phyloP scores from a whole-genome alignment of 2,329 filamentous ascomycete species.

The Lecanicillium sp. region DNA sequence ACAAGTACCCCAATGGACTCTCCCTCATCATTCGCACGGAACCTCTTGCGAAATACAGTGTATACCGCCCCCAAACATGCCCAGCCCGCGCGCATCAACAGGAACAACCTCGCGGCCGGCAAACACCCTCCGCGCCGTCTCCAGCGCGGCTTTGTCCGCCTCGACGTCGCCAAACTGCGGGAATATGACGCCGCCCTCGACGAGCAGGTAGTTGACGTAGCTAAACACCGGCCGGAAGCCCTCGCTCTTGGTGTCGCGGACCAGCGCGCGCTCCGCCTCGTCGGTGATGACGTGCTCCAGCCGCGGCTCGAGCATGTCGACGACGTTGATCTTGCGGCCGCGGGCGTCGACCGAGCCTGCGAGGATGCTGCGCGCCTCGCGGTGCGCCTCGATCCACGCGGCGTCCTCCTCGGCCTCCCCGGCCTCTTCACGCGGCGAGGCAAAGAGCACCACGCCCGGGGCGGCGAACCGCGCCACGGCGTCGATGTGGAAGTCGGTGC shows the following conservation, averaged over 20 bases:
- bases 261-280: not conserved
- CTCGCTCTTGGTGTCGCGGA: not conserved
- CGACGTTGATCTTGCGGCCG: not conserved
- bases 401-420: not conserved
- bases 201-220: conserved; percentile 9
- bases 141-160: conserved; percentile 4
- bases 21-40: not conserved
- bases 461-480: conserved; percentile 11
- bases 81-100: not conserved
- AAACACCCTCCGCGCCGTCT: not conserved
- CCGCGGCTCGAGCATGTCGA: conserved; percentile 2
- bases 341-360: conserved; percentile 1
- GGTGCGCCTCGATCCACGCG: not conserved
- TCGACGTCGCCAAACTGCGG: conserved; percentile 7
- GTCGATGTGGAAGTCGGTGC: conserved; percentile 14
- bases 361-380: not conserved
- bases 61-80: conserved; percentile 10
- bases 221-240: not conserved
- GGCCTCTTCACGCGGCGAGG: not conserved
- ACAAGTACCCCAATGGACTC: not conserved
- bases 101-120: conserved; percentile 1
- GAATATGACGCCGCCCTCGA: conserved; percentile 9
- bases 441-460: conserved; percentile 7
- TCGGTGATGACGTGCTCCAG: not conserved
- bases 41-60: conserved; percentile 10